Evolutionary conservation across 306 rosid genomes (phyloP), one percentile per base, ranked within the genome.

Genomic region (Acacia confusa): DNA sequence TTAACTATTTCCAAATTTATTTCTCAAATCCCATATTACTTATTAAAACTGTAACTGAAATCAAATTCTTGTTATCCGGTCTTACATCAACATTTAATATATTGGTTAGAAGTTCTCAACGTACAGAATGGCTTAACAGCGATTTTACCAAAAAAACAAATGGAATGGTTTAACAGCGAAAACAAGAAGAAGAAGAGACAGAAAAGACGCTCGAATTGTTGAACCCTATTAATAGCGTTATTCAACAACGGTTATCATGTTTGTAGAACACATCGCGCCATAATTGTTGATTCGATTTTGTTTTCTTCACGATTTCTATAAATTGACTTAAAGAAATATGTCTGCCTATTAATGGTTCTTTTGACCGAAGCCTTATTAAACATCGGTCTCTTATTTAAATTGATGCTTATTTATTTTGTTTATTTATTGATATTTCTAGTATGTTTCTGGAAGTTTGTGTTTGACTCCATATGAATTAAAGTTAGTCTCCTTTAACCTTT

Each of bases 401-500:
- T n/a, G n/a, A n/a, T n/a, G n/a, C n/a, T n/a, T n/a, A n/a, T n/a
- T n/a, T n/a, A n/a, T n/a, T n/a, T n/a, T n/a, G n/a, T n/a, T n/a
- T n/a, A n/a, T n/a, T 66, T 36, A 30, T 43, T 44, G 17, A 10
- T 19, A 55, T 47, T 71, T 72, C 41, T 72, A 44, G 65, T 66
- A 53, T 83, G 58, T 32, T 41, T 64, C 57, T 27, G 52, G 60
- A 63, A 75, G 22, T 17, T 58, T 78, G 43, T 30, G 58, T 75
- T 79, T 24, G 75, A 57, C 79, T 68, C 60, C 50, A 27, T 78
- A 36, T 47, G 69, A 30, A 12, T 24, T 63, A 14, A 64, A 60
- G 27, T 83, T 78, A 74, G 76, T 40, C 52, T 58, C 53, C 70
- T 44, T 20, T n/a, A 41, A 13, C 9, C 66, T 60, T 79, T 63